A percentile compares a stretch with the other conserved stretches of the same genome.
These are phyloP conservation scores for Sporopachydermia lactativora DNA, from an alignment of 805 yeast genomes.

Conservation along the genomic window DNA sequence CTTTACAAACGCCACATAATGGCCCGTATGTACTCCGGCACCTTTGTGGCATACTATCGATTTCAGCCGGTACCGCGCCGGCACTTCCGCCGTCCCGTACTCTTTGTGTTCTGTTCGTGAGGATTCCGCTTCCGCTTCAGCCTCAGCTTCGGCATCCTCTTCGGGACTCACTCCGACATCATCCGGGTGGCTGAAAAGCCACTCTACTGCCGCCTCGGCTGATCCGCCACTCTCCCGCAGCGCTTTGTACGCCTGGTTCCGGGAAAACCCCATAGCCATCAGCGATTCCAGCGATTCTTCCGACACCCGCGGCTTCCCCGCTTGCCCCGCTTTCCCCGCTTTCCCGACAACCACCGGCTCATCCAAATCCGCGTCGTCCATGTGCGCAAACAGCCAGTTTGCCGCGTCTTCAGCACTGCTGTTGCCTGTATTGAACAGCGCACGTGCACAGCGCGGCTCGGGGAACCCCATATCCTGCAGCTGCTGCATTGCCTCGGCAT, in stretches of 20 bases:
- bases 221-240: slow-evolving; percentile 43
- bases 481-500: slow-evolving; percentile 36
- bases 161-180: slow-evolving; percentile 40
- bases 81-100: slow-evolving; percentile 12
- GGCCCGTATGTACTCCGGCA: slow-evolving; percentile 80
- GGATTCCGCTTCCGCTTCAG: slow-evolving; percentile 12
- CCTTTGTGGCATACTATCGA: slow-evolving; percentile 86
- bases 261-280: slow-evolving; percentile 66
- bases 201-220: slow-evolving; percentile 70
- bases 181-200: slow-evolving; percentile 77
- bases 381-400: slow-evolving; percentile 82
- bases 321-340: slow-evolving; percentile 8
- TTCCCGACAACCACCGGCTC: slow-evolving; percentile 31
- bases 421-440: slow-evolving; percentile 63
- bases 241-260: slow-evolving; percentile 58
- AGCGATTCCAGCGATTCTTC: slow-evolving; percentile 33
- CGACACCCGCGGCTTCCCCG: slow-evolving; percentile 13
- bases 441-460: slow-evolving; percentile 46
- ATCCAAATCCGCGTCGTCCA: slow-evolving; percentile 76
- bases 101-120: slow-evolving; percentile 7
- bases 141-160: slow-evolving; percentile 8
- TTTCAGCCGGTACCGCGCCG: slow-evolving; percentile 33
- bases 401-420: slow-evolving; percentile 51
- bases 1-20: slow-evolving; percentile 67
- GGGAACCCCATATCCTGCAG: slow-evolving; percentile 84